Evolutionary conservation across 2,329 filamentous ascomycete species (phyloP).

Genomic region (Mariannaea sp.): DNA sequence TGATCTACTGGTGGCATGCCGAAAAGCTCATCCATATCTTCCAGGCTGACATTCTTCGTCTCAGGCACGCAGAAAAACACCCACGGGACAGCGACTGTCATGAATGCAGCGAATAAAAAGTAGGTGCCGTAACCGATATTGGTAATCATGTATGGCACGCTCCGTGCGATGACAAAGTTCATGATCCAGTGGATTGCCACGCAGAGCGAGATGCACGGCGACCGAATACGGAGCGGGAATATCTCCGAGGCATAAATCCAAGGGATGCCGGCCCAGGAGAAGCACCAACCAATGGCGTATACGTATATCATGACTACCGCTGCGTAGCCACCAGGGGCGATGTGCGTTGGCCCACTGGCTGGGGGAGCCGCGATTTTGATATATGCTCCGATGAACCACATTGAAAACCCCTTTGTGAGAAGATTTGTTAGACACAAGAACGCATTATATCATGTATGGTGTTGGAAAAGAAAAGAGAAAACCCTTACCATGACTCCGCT

Average conservation of each 20-base stretch:
- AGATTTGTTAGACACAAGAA: too few relatives aligned
- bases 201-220: conserved; percentile 26
- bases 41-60: conserved; percentile 14
- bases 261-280: conserved; percentile 28
- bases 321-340: background rate
- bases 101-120: conserved; percentile 26
- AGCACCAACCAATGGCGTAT: conserved; percentile 28
- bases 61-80: conserved; percentile 16
- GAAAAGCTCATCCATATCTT: conserved; percentile 14
- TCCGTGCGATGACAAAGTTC: conserved; percentile 26
- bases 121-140: conserved; percentile 24
- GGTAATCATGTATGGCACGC: conserved; percentile 29
- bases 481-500: too few relatives aligned
- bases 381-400: too few relatives aligned
- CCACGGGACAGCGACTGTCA: conserved; percentile 6
- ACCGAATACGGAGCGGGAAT: conserved; percentile 31
- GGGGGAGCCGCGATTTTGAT: too few relatives aligned
- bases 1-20: too few relatives aligned
- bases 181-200: conserved; percentile 28
- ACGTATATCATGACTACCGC: too few relatives aligned
- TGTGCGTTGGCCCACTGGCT: too few relatives aligned
- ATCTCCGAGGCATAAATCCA: conserved; percentile 31
- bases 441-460: too few relatives aligned
- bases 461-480: too few relatives aligned
- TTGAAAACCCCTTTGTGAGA: too few relatives aligned